Evolutionary conservation across 73 alveolate genomes (phyloP).

Genomic region (Paramecium octaurelia): DNA sequence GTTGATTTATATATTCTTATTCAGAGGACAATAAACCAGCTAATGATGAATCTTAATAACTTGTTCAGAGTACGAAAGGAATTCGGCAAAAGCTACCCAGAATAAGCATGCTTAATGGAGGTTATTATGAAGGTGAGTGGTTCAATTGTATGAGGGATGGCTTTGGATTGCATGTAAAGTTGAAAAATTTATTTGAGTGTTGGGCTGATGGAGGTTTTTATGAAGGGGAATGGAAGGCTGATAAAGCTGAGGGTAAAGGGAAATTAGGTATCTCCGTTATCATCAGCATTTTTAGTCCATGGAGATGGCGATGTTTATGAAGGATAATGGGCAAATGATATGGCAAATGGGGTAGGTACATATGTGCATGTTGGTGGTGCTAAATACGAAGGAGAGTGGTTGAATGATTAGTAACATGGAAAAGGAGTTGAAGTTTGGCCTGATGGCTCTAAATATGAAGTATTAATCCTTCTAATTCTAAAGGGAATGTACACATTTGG

Average conservation of each 20-base stretch:
- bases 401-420: slow-evolving; percentile 81
- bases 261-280: not conserved
- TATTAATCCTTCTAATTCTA: not conserved
- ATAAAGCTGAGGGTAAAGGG: slow-evolving; percentile 57
- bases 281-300: slow-evolving; percentile 11
- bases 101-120: slow-evolving; percentile 29
- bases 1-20: not conserved
- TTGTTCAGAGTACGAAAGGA: not conserved
- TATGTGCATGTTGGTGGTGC: slow-evolving; percentile 72
- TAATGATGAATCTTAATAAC: not conserved
- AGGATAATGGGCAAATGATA: slow-evolving; percentile 67
- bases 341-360: slow-evolving; percentile 81
- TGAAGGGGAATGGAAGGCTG: slow-evolving; percentile 50
- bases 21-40: slow-evolving; percentile 49
- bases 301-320: slow-evolving; percentile 74
- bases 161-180: not conserved
- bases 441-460: slow-evolving; percentile 72
- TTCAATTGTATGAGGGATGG: slow-evolving; percentile 44
- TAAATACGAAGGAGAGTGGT: slow-evolving; percentile 85
- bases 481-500: slow-evolving; percentile 70
- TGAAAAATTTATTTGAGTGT: not conserved
- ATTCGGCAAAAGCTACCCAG: not conserved
- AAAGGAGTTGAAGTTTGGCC: slow-evolving; percentile 82
- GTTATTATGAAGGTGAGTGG: slow-evolving; percentile 37
- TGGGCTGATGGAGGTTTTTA: slow-evolving; percentile 56